These are phyloP conservation scores for Aureobasidium zeae DNA, from an alignment of 2,329 filamentous ascomycete species.

Conservation along the genomic window DNA sequence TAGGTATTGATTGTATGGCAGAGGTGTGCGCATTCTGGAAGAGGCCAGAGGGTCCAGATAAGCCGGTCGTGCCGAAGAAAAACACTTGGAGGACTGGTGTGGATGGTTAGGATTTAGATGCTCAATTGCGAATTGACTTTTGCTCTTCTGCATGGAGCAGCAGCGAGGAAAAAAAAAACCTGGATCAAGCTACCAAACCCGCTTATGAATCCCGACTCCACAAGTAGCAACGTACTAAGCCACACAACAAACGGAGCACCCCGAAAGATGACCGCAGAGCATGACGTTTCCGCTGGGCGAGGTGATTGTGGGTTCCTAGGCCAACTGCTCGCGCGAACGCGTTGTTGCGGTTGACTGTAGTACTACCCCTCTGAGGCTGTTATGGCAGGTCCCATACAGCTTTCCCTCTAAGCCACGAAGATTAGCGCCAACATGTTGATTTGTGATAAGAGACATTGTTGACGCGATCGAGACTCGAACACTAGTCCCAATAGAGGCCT, in stretches of 20 bases:
- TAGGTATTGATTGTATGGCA: slow-evolving; percentile 18
- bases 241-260: slow-evolving; percentile 7
- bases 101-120: too few relatives aligned
- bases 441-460: not conserved
- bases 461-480: slow-evolving; percentile 2
- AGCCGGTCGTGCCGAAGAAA: not conserved
- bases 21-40: slow-evolving; percentile 18
- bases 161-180: too few relatives aligned
- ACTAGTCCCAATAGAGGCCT: not conserved
- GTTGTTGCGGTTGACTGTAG: slow-evolving; percentile 13
- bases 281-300: slow-evolving; percentile 14
- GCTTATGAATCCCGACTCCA: slow-evolving; percentile 8
- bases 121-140: too few relatives aligned
- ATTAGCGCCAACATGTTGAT: not conserved
- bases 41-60: slow-evolving; percentile 6
- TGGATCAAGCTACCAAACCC: not conserved
- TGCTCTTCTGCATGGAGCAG: too few relatives aligned
- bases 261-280: slow-evolving; percentile 13
- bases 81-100: not conserved
- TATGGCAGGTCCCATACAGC: not conserved
- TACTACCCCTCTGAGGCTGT: slow-evolving; percentile 3
- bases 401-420: slow-evolving; percentile 10
- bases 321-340: slow-evolving; percentile 1
- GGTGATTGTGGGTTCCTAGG: slow-evolving; percentile 9
- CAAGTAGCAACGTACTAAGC: slow-evolving; percentile 8